Conservation (phyloP, 73 alveolate species). For the Paramecium biaurelia region DNA sequence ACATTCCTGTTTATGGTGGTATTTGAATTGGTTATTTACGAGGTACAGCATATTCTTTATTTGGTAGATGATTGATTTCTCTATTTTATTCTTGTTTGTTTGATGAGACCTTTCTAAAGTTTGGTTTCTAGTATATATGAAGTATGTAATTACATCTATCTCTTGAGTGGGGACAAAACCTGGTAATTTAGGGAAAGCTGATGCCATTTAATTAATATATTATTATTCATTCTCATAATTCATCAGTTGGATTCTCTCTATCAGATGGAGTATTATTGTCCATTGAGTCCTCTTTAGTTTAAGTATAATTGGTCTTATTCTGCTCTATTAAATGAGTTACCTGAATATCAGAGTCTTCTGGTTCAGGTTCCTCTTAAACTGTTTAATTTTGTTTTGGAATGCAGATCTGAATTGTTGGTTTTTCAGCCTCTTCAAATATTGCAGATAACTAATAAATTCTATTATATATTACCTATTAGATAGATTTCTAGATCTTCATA, state of each 20-base stretch:
- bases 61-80: constrained; percentile 60
- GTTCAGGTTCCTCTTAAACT: neutral
- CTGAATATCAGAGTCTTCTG: neutral
- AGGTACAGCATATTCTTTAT: constrained; percentile 66
- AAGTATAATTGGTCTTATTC: neutral
- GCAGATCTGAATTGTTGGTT: neutral
- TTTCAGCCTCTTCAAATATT: neutral
- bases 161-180: constrained; percentile 84
- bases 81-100: constrained; percentile 71
- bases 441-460: neutral
- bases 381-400: neutral
- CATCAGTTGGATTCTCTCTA: neutral
- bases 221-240: neutral
- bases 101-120: constrained; percentile 68
- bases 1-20: constrained; percentile 72
- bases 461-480: neutral
- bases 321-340: neutral
- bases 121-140: constrained; percentile 59
- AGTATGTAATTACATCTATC: constrained; percentile 64
- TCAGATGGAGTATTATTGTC: neutral
- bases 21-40: constrained; percentile 57
- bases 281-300: neutral
- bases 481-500: neutral
- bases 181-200: constrained; percentile 88
- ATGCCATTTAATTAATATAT: constrained; percentile 55